A percentile compares a stretch with the other conserved stretches of the same genome.
These are phyloP conservation scores for Hortaea sp. DNA, from an alignment of 2,329 filamentous ascomycete species.

Conservation along the genomic window DNA sequence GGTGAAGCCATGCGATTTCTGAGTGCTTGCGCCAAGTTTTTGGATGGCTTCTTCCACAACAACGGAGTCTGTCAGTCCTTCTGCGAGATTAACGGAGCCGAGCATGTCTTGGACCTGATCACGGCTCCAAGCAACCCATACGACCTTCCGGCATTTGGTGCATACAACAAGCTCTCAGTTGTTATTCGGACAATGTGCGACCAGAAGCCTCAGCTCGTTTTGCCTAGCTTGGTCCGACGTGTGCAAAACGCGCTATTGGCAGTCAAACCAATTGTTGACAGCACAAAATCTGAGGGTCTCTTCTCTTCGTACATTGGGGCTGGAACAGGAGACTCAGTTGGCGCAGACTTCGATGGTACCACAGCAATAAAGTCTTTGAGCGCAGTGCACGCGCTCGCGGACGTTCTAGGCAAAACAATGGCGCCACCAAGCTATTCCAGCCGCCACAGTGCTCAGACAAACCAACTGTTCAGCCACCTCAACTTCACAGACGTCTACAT, in stretches of 20 bases:
- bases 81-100: conserved; percentile 68
- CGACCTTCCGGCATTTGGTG: conserved; percentile 56
- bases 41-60: conserved; percentile 68
- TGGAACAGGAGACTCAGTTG: background rate
- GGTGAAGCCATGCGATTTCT: conserved; percentile 45
- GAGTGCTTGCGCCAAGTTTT: conserved; percentile 64
- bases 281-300: conserved; percentile 8
- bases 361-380: conserved; percentile 68
- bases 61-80: conserved; percentile 61
- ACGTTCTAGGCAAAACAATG: conserved; percentile 47
- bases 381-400: conserved; percentile 64
- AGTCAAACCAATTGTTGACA: conserved; percentile 54
- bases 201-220: conserved; percentile 64
- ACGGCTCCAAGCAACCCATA: conserved; percentile 71
- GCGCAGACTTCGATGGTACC: conserved; percentile 51
- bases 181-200: conserved; percentile 74
- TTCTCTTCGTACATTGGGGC: conserved; percentile 13
- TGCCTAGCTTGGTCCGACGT: conserved; percentile 71
- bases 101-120: conserved; percentile 73
- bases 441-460: conserved; percentile 41
- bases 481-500: conserved; percentile 81
- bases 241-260: conserved; percentile 59
- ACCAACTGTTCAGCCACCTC: conserved; percentile 61
- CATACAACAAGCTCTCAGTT: conserved; percentile 60
- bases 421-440: conserved; percentile 18